These are phyloP conservation scores for Backusella luteola DNA, from an alignment of 192 early-diverging fungal species.

Conservation along the genomic window DNA sequence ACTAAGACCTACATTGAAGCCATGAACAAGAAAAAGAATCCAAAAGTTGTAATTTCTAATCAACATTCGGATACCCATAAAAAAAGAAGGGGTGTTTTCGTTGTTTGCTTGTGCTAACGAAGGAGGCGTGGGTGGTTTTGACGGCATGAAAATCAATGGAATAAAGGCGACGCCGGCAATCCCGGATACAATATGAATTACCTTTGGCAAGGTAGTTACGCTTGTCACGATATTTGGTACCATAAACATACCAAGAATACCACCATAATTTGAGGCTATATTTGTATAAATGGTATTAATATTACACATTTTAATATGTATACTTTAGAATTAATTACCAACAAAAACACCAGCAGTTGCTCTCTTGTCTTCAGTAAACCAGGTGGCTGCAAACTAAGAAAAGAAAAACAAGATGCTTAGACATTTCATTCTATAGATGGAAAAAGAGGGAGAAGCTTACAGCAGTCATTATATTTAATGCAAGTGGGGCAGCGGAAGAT, in stretches of 20 bases:
- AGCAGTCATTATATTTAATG: slow-evolving; percentile 37
- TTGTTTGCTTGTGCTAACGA: slow-evolving; percentile 2
- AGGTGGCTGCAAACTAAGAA: slow-evolving; percentile 32
- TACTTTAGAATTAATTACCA: slow-evolving; percentile 10
- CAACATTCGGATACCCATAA: slow-evolving; percentile 25
- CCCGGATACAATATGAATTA: slow-evolving; percentile 17
- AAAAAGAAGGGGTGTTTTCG: slow-evolving; percentile 22
- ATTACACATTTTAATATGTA: not conserved
- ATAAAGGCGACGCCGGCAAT: slow-evolving; percentile 20
- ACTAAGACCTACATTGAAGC: slow-evolving; percentile 37
- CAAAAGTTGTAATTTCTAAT: slow-evolving; percentile 32
- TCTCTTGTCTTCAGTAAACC: slow-evolving; percentile 35
- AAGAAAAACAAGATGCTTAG: not conserved
- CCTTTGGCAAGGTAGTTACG: not conserved
- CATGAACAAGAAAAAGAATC: slow-evolving; percentile 33
- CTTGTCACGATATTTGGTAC: slow-evolving; percentile 30
- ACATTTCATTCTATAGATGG: not conserved
- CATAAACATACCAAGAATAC: slow-evolving; percentile 33
- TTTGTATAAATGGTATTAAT: not conserved
- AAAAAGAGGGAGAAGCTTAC: not conserved
- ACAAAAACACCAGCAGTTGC: slow-evolving; percentile 39
- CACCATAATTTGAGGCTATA: slow-evolving; percentile 38
- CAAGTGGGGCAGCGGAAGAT: slow-evolving; percentile 27
- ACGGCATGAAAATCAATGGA: slow-evolving; percentile 34
- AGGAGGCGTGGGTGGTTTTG: slow-evolving; percentile 32